Evolutionary conservation across 257 asterid species (phyloP).

Genomic region (Jacaranda copaia): DNA sequence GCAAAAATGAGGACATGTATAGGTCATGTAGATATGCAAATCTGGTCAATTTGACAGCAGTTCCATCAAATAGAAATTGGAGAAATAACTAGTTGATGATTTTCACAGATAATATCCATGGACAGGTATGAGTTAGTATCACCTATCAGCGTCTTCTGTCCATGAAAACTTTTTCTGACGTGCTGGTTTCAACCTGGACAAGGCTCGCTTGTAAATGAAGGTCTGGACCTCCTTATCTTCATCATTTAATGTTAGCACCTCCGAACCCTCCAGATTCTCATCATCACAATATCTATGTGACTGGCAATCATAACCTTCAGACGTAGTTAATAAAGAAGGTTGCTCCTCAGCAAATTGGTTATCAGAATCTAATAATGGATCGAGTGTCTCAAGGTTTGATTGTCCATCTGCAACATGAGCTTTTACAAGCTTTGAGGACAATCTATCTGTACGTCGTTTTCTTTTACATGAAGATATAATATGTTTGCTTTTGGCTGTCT

Average conservation of each 20-base stretch:
- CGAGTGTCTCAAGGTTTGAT: conserved; percentile 46
- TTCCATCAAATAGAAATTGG: conserved; percentile 28
- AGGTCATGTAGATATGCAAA: background rate
- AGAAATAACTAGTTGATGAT: conserved; percentile 25
- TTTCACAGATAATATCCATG: conserved; percentile 30
- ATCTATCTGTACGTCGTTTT: conserved; percentile 49
- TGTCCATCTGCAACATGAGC: conserved; percentile 43
- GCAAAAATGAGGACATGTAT: conserved; percentile 30
- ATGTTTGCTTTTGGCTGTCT: conserved; percentile 42
- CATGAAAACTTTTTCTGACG: conserved; percentile 73
- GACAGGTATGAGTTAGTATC: conserved; percentile 39
- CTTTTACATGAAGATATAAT: conserved; percentile 57
- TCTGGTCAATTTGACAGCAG: conserved; percentile 18
- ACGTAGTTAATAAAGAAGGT: conserved; percentile 40
- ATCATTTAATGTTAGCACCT: conserved; percentile 53
- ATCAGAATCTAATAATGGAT: conserved; percentile 42
- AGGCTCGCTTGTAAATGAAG: conserved; percentile 58
- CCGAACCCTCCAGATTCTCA: conserved; percentile 43
- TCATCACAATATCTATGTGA: conserved; percentile 43
- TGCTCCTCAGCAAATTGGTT: conserved; percentile 49
- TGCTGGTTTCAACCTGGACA: conserved; percentile 57
- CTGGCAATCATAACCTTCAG: conserved; percentile 43
- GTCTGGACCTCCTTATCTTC: conserved; percentile 49
- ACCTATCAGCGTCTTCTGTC: conserved; percentile 96
- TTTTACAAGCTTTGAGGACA: conserved; percentile 49